Evolutionary conservation across 345 rosid genomes (phyloP), one percentile per base, ranked within the genome.

Genomic region (Dimocarpus longan): DNA sequence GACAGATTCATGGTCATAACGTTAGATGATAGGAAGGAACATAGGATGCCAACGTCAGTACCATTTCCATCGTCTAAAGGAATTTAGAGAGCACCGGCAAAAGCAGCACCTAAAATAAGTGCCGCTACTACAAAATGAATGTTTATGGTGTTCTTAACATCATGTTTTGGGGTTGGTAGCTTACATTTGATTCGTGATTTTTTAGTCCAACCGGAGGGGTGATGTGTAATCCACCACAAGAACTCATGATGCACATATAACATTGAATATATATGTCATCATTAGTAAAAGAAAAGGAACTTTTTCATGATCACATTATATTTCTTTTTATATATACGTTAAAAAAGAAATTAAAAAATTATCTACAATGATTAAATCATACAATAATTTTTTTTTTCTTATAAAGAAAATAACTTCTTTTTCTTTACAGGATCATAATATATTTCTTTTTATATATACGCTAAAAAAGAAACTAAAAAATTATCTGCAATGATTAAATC

Each of bases 71-170:
- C 16, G 13, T 15, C 56, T 0, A 13, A 11, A 50, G 56, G 56
- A 12, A 13, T 2, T 10, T 50, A 18, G 18, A 50, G 56, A 16
- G 68, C 80, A 42, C 75, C 82, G n/a, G 69, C 66, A 57, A 84
- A 80, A 21, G 86, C 60, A 32, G 70, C 67, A 10, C 74, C 73
- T 6, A 81, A 82, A 28, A 78, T 52, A 0, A 80, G 71, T 18
- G 75, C 78, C 26, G 83, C 78, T 8, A 77, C 79, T 26, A 80
- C 48, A 8, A 80, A 78, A 22, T 80, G 79, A 40, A 59, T 77
- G 39, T 77, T 69, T 2, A 80, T 54, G 71, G 79, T 73, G 48
- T 39, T 54, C 37, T 74, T 80, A 10, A 66, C 10, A 15, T 66
- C 70, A 16, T 66, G 44, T 32, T 15, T 64, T 26, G 15, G 21